Percentiles rank a stretch among this genome's conserved stretches.
Evolutionary conservation across 176 grass and related monocot species (phyloP).

Genomic region (Calamus simplicifolius): DNA sequence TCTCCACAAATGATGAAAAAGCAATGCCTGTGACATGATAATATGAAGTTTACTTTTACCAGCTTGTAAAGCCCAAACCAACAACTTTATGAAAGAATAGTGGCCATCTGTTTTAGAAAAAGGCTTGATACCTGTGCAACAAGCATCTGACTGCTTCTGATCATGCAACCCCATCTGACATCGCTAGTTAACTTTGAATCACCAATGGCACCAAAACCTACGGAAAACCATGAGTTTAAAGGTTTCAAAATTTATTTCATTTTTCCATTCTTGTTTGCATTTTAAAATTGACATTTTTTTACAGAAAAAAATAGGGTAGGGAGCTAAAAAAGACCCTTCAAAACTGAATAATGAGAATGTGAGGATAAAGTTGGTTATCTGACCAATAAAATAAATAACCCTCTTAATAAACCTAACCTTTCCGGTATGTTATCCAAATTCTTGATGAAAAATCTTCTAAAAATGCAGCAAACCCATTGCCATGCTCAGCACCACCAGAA

Average conservation of each 20-base stretch:
- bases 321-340: too few relatives aligned
- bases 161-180: conserved; percentile 96
- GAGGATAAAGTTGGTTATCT: too few relatives aligned
- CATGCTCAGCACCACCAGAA: conserved; percentile 12
- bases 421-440: conserved; percentile 94
- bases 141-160: conserved; percentile 99
- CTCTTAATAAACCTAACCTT: conserved; percentile 39
- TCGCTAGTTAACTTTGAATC: conserved; percentile 71
- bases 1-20: conserved; percentile 88
- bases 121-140: conserved; percentile 52
- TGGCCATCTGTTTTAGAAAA: neutral
- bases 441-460: conserved; percentile 72
- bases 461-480: conserved; percentile 35
- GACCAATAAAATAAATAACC: neutral
- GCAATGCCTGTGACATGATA: conserved; percentile 41
- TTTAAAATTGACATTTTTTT: too few relatives aligned
- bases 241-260: neutral
- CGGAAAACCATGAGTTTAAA: neutral
- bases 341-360: too few relatives aligned
- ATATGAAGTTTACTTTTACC: neutral
- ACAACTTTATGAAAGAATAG: neutral
- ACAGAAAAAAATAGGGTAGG: too few relatives aligned
- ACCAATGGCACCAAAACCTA: conserved; percentile 68
- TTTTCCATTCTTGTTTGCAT: neutral
- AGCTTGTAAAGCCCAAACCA: neutral